phyloP scores from a whole-genome alignment of 441 rosid species.

The Brassica balearica region DNA sequence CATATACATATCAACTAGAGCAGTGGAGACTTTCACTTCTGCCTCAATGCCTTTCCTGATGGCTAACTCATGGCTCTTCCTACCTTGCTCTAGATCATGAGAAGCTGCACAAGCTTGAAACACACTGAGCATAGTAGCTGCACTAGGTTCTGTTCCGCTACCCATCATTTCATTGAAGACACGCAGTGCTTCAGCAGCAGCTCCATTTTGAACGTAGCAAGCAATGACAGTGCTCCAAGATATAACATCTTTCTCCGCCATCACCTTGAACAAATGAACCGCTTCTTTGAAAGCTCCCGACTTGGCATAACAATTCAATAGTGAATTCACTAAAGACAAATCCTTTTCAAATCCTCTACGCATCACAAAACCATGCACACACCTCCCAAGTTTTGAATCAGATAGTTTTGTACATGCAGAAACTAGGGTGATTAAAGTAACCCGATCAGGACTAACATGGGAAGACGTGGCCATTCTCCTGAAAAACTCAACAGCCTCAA shows the following conservation, averaged over 20 bases:
- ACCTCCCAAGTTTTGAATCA: slow-evolving; percentile 52
- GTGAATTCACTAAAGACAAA: slow-evolving; percentile 49
- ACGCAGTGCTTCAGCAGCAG: slow-evolving; percentile 45
- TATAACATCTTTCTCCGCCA: slow-evolving; percentile 56
- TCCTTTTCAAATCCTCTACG: slow-evolving; percentile 50
- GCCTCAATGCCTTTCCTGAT: slow-evolving; percentile 46
- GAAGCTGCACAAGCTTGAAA: slow-evolving; percentile 59
- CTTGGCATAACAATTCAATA: slow-evolving; percentile 59
- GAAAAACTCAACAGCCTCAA: slow-evolving; percentile 50
- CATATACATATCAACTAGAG: slow-evolving; percentile 68
- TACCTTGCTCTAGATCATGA: slow-evolving; percentile 52
- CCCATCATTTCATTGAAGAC: slow-evolving; percentile 54
- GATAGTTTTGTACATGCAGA: slow-evolving; percentile 54
- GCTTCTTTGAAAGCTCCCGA: slow-evolving; percentile 45
- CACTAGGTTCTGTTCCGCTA: slow-evolving; percentile 48
- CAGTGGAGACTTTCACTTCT: slow-evolving; percentile 52
- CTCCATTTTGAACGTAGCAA: slow-evolving; percentile 51
- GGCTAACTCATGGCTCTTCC: slow-evolving; percentile 54
- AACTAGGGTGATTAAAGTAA: slow-evolving; percentile 52
- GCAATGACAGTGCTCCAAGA: slow-evolving; percentile 63
- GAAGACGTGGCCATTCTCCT: slow-evolving; percentile 44
- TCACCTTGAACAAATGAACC: slow-evolving; percentile 46
- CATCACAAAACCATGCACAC: slow-evolving; percentile 54
- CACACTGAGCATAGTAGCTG: slow-evolving; percentile 50
- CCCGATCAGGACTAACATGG: slow-evolving; percentile 42